These are phyloP conservation scores for Porphyrellus cyaneotinctus DNA, from an alignment of 768 basidiomycete genomes.

Conservation along the genomic window DNA sequence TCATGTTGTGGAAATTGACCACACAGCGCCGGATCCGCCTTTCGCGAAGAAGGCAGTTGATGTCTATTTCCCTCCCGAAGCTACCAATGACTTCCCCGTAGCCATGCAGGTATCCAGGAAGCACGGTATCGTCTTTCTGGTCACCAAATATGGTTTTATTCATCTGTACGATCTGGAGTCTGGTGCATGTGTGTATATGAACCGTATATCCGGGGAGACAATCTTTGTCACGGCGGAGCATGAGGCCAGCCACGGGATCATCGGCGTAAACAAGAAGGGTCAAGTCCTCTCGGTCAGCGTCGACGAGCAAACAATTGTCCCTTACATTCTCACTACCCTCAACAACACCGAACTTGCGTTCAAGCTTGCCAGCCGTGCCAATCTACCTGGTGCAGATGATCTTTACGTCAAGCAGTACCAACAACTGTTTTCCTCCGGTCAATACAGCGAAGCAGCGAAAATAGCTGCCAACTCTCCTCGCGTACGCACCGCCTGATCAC, in stretches of 20 bases:
- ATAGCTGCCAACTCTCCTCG: conserved; percentile 96
- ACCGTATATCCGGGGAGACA: conserved; percentile 98
- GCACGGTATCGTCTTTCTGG: conserved; percentile 94
- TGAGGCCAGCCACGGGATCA: conserved; percentile 90
- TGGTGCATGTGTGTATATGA: conserved; percentile 99
- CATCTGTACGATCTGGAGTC: conserved; percentile 98
- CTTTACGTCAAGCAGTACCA: conserved; percentile 94
- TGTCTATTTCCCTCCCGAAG: conserved; percentile 98
- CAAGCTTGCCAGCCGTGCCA: conserved; percentile 93
- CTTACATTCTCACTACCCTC: conserved; percentile 88
- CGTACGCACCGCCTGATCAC: conserved; percentile 39
- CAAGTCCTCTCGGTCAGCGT: conserved; percentile 96
- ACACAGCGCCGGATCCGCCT: conserved; percentile 84
- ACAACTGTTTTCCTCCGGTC: conserved; percentile 80
- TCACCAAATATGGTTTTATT: conserved; percentile 99
- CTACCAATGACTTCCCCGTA: conserved; percentile 97
- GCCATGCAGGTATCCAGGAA: conserved; percentile 98
- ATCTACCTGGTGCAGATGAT: conserved; percentile 96
- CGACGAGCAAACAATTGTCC: conserved; percentile 93
- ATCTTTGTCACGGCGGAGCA: conserved; percentile 99
- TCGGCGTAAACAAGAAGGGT: conserved; percentile 99
- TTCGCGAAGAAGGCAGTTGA: conserved; percentile 98
- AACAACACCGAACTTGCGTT: conserved; percentile 98
- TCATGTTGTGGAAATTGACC: conserved; percentile 98
- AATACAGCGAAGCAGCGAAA: conserved; percentile 93